Percentiles rank a stretch among this genome's conserved stretches.
These are phyloP conservation scores for Hippophae tibetana DNA, from an alignment of 306 rosid species.

Conservation along the genomic window DNA sequence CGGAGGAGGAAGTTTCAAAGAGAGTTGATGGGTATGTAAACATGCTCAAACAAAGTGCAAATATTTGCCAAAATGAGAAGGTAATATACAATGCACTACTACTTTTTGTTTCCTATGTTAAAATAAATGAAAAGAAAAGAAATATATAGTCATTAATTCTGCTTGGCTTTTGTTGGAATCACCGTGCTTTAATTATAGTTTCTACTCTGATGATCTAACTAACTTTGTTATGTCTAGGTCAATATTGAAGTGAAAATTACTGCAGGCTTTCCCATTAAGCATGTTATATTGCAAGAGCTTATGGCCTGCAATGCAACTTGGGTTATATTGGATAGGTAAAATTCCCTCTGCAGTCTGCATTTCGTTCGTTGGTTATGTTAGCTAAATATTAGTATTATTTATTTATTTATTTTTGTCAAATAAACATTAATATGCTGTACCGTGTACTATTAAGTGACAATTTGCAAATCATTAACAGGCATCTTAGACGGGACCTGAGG, in stretches of 20 bases:
- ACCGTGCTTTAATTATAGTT: no score
- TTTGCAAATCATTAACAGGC: slow-evolving; percentile 28
- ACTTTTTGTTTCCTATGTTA: not conserved
- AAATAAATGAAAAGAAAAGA: not conserved
- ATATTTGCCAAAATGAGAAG: slow-evolving; percentile 42
- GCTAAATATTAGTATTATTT: no score
- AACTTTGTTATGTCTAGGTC: slow-evolving; percentile 34
- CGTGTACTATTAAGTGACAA: not conserved
- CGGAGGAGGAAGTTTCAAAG: slow-evolving; percentile 68
- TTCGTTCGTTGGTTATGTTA: not conserved
- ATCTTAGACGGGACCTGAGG: slow-evolving; percentile 47
- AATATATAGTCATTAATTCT: not conserved
- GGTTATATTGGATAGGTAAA: slow-evolving; percentile 72
- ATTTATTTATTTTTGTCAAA: not conserved
- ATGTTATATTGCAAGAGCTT: slow-evolving; percentile 59
- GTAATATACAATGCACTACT: slow-evolving; percentile 22
- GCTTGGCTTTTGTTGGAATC: not conserved
- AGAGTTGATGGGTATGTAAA: slow-evolving; percentile 52
- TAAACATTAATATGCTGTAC: not conserved
- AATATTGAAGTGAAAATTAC: slow-evolving; percentile 57
- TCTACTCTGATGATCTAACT: not conserved
- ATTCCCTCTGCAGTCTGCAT: not conserved
- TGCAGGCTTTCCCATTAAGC: slow-evolving; percentile 66
- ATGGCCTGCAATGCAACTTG: slow-evolving; percentile 43
- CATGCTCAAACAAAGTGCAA: slow-evolving; percentile 43